These are phyloP conservation scores for Blastocrithidia nonstop DNA, from an alignment of 208 protist species.

Conservation along the genomic window DNA sequence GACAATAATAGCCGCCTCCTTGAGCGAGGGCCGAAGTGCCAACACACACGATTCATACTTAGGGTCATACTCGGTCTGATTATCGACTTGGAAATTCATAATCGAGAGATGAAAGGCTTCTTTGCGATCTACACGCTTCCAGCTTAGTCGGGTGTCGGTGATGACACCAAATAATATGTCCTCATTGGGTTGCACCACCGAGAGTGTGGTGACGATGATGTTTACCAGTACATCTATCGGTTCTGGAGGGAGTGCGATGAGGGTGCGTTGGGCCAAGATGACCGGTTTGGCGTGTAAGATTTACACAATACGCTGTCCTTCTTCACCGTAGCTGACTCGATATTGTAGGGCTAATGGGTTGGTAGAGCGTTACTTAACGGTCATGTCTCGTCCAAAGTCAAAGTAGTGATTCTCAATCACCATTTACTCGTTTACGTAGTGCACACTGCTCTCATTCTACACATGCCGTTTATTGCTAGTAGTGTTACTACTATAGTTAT, in stretches of 20 bases:
- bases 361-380: conserved; percentile 9
- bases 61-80: conserved; percentile 66
- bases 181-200: conserved; percentile 33
- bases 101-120: conserved; percentile 50
- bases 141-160: conserved; percentile 44
- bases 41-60: conserved; percentile 52
- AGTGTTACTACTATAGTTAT: neutral
- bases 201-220: conserved; percentile 35
- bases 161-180: conserved; percentile 62
- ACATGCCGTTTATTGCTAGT: neutral
- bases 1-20: conserved; percentile 27
- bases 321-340: conserved; percentile 21
- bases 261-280: conserved; percentile 6
- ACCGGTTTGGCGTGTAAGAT: conserved; percentile 8
- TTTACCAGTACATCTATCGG: conserved; percentile 48
- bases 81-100: conserved; percentile 78
- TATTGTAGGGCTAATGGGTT: conserved; percentile 21
- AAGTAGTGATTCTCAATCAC: no score
- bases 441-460: no score
- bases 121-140: conserved; percentile 20
- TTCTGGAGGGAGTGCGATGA: conserved; percentile 13
- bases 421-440: conserved; percentile 3
- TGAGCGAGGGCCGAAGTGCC: conserved; percentile 27
- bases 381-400: conserved; percentile 17
- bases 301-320: conserved; percentile 52